Conservation (phyloP, 2,329 filamentous ascomycete genomes). For the Fusarium irregulare region DNA sequence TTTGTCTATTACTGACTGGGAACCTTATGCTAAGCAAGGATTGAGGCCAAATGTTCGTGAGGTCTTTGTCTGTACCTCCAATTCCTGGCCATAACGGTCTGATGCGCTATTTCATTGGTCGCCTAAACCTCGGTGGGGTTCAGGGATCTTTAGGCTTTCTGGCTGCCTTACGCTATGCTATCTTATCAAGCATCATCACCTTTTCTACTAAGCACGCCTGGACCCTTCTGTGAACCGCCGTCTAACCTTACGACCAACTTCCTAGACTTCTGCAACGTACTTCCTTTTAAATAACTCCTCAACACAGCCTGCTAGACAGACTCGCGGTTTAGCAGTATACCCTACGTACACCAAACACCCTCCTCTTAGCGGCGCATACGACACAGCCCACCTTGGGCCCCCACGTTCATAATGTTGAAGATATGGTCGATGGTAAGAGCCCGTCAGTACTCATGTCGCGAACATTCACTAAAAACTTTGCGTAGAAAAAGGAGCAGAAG, state of each 20-base stretch:
- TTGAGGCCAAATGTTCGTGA: too few species aligned
- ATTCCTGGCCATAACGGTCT: background rate
- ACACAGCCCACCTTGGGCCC: slow-evolving; percentile 42
- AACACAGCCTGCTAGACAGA: background rate
- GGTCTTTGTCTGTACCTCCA: background rate
- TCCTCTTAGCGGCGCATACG: slow-evolving; percentile 16
- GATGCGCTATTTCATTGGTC: slow-evolving; percentile 12
- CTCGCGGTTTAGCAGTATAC: background rate
- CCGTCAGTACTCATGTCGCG: background rate
- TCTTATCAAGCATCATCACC: slow-evolving; percentile 49
- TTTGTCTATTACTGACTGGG: background rate
- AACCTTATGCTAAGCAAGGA: too few species aligned
- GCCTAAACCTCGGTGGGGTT: slow-evolving; percentile 43
- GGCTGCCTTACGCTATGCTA: slow-evolving; percentile 45
- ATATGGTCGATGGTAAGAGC: slow-evolving; percentile 94
- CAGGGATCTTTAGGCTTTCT: slow-evolving; percentile 15
- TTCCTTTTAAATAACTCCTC: background rate
- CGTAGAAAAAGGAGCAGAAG: slow-evolving; percentile 94
- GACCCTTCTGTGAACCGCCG: slow-evolving; percentile 30
- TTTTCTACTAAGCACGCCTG: slow-evolving; percentile 40
- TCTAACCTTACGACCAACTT: slow-evolving; percentile 20
- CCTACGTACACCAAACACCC: background rate
- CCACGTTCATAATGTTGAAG: slow-evolving; percentile 82
- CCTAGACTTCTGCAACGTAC: background rate
- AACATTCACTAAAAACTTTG: slow-evolving; percentile 37